Conservation (phyloP, 2,329 filamentous ascomycete species). For the Pseudocercospora ulei region DNA sequence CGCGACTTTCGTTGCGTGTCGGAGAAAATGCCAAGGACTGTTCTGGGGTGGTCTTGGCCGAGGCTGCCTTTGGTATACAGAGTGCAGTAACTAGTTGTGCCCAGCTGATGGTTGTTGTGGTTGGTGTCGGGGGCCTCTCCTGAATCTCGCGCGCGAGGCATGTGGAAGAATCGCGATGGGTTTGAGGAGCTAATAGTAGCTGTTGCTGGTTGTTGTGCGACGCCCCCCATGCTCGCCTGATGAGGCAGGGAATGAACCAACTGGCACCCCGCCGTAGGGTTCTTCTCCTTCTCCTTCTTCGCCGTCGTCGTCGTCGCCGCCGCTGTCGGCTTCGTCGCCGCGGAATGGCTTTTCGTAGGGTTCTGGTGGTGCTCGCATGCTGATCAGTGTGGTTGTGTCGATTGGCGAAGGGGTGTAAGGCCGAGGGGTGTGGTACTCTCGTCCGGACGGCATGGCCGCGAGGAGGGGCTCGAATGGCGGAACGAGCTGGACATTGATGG, state of each 20-base stretch:
- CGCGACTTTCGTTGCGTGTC: no score
- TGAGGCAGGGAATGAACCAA: constrained; percentile 47
- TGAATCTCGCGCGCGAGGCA: no score
- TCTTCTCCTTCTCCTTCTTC: no score
- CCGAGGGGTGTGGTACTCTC: constrained; percentile 69
- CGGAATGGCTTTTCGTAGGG: constrained; percentile 38
- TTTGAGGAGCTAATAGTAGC: constrained; percentile 28
- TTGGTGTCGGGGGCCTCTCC: no score
- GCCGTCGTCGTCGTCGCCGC: no score
- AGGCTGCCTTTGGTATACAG: no score
- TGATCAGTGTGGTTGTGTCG: constrained; percentile 52
- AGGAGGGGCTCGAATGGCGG: constrained; percentile 63
- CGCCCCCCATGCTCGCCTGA: constrained; percentile 27
- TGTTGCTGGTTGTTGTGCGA: constrained; percentile 28
- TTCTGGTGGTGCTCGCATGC: constrained; percentile 50
- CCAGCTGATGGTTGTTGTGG: no score
- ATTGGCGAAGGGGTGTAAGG: constrained; percentile 57
- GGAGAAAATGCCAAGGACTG: no score
- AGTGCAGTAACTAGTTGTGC: no score
- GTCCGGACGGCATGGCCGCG: constrained; percentile 72
- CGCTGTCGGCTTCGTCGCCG: constrained; percentile 42
- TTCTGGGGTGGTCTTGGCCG: no score
- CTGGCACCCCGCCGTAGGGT: constrained; percentile 31
- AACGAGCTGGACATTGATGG: constrained; percentile 71
- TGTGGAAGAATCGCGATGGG: no score